Evolutionary conservation across 2,329 filamentous ascomycete genomes (phyloP).

Genomic region (Colletotrichum eleusines): DNA sequence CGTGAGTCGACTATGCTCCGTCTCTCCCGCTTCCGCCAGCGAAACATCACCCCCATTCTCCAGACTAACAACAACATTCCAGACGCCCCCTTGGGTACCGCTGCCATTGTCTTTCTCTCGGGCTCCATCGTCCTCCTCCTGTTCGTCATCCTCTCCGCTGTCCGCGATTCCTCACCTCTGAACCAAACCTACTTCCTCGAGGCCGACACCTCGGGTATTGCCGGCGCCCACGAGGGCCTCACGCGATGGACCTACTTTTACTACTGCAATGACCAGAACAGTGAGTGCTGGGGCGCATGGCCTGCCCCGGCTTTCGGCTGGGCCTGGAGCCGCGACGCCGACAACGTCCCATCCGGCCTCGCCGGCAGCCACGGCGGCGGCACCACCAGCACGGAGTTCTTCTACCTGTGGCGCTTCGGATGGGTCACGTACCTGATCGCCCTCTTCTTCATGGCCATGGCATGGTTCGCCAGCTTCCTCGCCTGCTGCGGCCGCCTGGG

Average conservation of each 20-base stretch:
- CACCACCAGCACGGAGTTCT: conserved; percentile 74
- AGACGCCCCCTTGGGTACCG: conserved; percentile 58
- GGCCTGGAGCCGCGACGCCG: conserved; percentile 68
- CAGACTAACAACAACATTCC: conserved; percentile 37
- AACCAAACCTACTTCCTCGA: conserved; percentile 88
- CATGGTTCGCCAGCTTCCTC: conserved; percentile 76
- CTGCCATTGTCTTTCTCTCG: conserved; percentile 62
- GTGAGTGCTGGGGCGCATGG: conserved; percentile 72
- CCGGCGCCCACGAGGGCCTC: conserved; percentile 68
- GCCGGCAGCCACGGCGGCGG: conserved; percentile 63
- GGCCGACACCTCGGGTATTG: conserved; percentile 80
- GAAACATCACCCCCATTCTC: not conserved
- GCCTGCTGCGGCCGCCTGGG: conserved; percentile 79
- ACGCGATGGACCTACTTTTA: conserved; percentile 95
- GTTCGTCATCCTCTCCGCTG: conserved; percentile 70
- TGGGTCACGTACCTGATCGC: conserved; percentile 92
- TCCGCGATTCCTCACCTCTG: conserved; percentile 66
- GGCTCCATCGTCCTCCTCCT: conserved; percentile 66
- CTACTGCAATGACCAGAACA: conserved; percentile 75
- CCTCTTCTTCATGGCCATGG: conserved; percentile 79
- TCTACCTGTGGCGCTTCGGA: conserved; percentile 89
- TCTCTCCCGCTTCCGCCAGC: not conserved
- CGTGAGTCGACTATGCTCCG: conserved; percentile 23
- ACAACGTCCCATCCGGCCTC: conserved; percentile 58
- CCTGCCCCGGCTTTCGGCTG: conserved; percentile 79